Conservation (phyloP, 2,329 filamentous ascomycete genomes). For the Gnomoniopsis sp. region DNA sequence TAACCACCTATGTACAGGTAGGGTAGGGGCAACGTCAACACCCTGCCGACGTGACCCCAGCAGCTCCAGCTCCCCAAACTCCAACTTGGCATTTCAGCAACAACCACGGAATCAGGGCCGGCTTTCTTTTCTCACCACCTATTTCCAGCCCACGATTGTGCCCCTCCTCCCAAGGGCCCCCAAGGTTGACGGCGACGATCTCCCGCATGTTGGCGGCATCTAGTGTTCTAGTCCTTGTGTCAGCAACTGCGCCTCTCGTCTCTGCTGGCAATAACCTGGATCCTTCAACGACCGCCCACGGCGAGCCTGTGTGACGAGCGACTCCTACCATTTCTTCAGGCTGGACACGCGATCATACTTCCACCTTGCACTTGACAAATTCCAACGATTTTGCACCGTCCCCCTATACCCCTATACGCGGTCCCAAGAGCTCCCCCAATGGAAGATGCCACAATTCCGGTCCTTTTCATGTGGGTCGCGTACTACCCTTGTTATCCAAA, state of each 20-base stretch:
- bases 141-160: not conserved
- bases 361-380: not conserved
- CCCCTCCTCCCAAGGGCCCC: not conserved
- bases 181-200: not conserved
- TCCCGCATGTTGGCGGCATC: too few species aligned
- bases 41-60: too few species aligned
- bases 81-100: not conserved
- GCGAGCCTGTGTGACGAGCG: not conserved
- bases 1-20: too few species aligned
- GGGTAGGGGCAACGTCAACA: too few species aligned
- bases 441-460: constrained; percentile 16
- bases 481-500: not conserved
- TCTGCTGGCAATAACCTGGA: not conserved
- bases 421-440: constrained; percentile 8
- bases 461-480: constrained; percentile 17
- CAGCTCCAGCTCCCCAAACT: too few species aligned
- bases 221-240: not conserved
- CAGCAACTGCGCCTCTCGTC: not conserved
- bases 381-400: not conserved
- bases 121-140: not conserved
- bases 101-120: not conserved
- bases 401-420: not conserved
- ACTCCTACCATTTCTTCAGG: constrained; percentile 1
- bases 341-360: not conserved
- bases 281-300: not conserved